phyloP scores from a whole-genome alignment of 1,284 basidiomycete genomes.

The Ganoderma sp. region DNA sequence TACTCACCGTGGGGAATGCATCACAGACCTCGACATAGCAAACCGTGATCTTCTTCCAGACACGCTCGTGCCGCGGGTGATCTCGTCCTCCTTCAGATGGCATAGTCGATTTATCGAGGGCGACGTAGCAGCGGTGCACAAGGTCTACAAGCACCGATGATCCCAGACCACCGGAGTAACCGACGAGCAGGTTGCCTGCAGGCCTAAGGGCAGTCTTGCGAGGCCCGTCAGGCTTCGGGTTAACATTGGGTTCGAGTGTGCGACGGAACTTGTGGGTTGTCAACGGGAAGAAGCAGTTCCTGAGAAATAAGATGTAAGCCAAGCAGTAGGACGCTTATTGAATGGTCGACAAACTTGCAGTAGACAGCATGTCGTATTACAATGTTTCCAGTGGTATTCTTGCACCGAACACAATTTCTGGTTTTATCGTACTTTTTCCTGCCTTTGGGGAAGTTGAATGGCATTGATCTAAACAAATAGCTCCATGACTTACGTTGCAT shows the following conservation, averaged over 20 bases:
- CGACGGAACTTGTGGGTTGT: constrained; percentile 69
- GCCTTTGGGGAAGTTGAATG: constrained; percentile 45
- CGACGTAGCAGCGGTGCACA: constrained; percentile 65
- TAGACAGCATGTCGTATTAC: constrained; percentile 81
- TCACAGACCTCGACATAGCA: constrained; percentile 74
- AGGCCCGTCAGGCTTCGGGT: constrained; percentile 54
- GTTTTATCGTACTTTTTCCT: constrained; percentile 69
- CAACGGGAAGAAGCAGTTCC: constrained; percentile 71
- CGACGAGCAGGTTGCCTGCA: constrained; percentile 68
- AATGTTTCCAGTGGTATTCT: constrained; percentile 63
- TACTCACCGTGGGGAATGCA: constrained; percentile 64
- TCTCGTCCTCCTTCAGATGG: constrained; percentile 59
- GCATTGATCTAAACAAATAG: background rate
- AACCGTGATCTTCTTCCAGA: constrained; percentile 67
- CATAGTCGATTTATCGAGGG: constrained; percentile 38
- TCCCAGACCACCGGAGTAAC: constrained; percentile 75
- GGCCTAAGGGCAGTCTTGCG: constrained; percentile 64
- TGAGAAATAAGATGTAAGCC: constrained; percentile 37
- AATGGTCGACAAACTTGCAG: constrained; percentile 66
- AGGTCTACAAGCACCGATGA: constrained; percentile 77
- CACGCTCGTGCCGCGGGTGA: constrained; percentile 65
- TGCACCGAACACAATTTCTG: constrained; percentile 73
- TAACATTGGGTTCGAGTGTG: constrained; percentile 67
- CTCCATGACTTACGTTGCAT: constrained; percentile 61
- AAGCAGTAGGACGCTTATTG: constrained; percentile 8